Evolutionary conservation across 352 stramenopile species (phyloP).

Genomic region (Pythium brachiatum): DNA sequence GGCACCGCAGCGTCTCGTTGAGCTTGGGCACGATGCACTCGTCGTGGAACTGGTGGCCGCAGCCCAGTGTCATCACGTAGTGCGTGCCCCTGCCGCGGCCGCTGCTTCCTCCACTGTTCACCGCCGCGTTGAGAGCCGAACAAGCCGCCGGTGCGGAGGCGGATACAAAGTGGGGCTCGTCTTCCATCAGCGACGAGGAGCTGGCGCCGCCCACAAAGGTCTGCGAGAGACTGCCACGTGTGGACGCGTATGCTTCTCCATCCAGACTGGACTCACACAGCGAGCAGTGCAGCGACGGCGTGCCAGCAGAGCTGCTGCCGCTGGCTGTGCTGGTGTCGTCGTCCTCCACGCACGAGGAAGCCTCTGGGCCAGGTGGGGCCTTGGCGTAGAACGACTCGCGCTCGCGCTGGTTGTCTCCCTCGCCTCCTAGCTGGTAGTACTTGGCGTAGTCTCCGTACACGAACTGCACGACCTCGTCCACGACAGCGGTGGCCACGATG

Average conservation of each 20-base stretch:
- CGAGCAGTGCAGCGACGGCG: slow-evolving; percentile 22
- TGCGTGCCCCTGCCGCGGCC: slow-evolving; percentile 29
- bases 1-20: slow-evolving; percentile 67
- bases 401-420: slow-evolving; percentile 12
- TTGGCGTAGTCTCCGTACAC: slow-evolving; percentile 58
- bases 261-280: slow-evolving; percentile 48
- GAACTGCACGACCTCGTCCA: slow-evolving; percentile 55
- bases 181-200: slow-evolving; percentile 22
- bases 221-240: slow-evolving; percentile 13
- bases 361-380: slow-evolving; percentile 15
- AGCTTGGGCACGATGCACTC: slow-evolving; percentile 80
- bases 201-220: slow-evolving; percentile 9
- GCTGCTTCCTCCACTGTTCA: neutral
- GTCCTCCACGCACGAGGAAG: slow-evolving; percentile 20
- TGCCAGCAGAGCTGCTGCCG: slow-evolving; percentile 19
- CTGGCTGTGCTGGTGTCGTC: slow-evolving; percentile 31
- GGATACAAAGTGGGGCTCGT: slow-evolving; percentile 23
- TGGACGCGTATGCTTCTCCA: slow-evolving; percentile 36
- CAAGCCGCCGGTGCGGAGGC: slow-evolving; percentile 16
- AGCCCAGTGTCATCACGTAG: slow-evolving; percentile 71
- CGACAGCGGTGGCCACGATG: slow-evolving; percentile 28
- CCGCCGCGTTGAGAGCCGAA: slow-evolving; percentile 6
- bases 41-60: slow-evolving; percentile 79
- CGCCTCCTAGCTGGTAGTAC: slow-evolving; percentile 43
- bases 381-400: slow-evolving; percentile 13